These are phyloP conservation scores for Maudiozyma pseudohumilis DNA, from an alignment of 805 yeast genomes.

Conservation along the genomic window DNA sequence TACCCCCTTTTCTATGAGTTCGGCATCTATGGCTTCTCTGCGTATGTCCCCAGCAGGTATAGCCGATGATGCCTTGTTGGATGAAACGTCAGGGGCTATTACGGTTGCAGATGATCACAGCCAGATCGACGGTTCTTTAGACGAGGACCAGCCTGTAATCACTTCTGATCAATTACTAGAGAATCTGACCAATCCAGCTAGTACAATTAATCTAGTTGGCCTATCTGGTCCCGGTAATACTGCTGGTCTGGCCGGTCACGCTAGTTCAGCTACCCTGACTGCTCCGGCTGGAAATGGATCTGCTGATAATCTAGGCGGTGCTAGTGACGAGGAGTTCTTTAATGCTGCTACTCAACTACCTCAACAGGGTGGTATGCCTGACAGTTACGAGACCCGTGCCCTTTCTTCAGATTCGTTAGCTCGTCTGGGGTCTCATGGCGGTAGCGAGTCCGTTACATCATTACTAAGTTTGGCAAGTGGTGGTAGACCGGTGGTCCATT, in stretches of 20 bases:
- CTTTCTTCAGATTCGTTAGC: too few species aligned
- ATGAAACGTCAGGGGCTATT: too few species aligned
- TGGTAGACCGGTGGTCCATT: conserved; percentile 1
- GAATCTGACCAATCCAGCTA: conserved; percentile 25
- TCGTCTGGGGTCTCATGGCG: too few species aligned
- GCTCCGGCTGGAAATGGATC: background rate
- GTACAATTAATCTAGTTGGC: conserved; percentile 8
- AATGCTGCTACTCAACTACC: conserved; percentile 10
- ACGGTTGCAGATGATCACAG: background rate
- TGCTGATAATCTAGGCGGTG: too few species aligned
- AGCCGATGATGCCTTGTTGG: too few species aligned
- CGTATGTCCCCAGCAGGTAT: too few species aligned
- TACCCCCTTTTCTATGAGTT: conserved; percentile 19
- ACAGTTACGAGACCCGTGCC: too few species aligned
- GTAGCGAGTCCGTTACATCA: background rate
- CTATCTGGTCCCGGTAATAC: background rate
- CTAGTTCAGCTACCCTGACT: conserved; percentile 29
- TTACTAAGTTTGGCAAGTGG: background rate
- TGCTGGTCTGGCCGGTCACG: background rate
- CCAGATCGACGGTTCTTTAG: background rate
- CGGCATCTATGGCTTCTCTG: too few species aligned
- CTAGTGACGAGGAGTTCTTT: conserved; percentile 51
- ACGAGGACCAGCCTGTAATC: too few species aligned
- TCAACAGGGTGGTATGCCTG: too few species aligned
- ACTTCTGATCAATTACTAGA: conserved; percentile 28